Evolutionary conservation across 441 rosid species (phyloP).

Genomic region (Corymbia citriodora): DNA sequence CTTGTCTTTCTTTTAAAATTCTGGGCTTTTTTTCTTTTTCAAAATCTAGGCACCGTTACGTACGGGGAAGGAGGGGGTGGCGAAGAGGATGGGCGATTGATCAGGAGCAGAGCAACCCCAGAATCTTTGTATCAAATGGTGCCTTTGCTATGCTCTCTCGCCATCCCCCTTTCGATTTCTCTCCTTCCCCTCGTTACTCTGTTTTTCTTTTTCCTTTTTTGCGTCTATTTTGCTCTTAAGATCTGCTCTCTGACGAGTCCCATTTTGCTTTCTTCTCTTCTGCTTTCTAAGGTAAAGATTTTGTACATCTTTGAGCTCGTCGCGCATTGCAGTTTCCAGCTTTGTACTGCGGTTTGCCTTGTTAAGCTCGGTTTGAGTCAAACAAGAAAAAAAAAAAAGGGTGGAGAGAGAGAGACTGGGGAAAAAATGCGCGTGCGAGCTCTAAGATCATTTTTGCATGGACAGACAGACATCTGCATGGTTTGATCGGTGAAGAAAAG

Average conservation of each 20-base stretch:
- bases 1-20: neutral
- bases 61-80: neutral
- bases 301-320: neutral
- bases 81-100: neutral
- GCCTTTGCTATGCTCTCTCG: neutral
- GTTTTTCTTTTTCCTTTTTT: neutral
- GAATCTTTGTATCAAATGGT: conserved; percentile 6
- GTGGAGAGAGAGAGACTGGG: neutral
- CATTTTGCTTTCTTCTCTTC: neutral
- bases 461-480: neutral
- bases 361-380: neutral
- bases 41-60: neutral
- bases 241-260: neutral
- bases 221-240: neutral
- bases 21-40: neutral
- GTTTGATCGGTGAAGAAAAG: neutral
- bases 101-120: neutral
- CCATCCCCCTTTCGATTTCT: conserved; percentile 5
- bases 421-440: neutral
- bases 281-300: neutral
- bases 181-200: neutral
- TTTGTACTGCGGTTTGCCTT: neutral
- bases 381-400: neutral
- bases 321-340: neutral
- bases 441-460: neutral